Base-by-base conservation (phyloP, 495 filamentous ascomycete genomes). In the Terfezia claveryi region DNA sequence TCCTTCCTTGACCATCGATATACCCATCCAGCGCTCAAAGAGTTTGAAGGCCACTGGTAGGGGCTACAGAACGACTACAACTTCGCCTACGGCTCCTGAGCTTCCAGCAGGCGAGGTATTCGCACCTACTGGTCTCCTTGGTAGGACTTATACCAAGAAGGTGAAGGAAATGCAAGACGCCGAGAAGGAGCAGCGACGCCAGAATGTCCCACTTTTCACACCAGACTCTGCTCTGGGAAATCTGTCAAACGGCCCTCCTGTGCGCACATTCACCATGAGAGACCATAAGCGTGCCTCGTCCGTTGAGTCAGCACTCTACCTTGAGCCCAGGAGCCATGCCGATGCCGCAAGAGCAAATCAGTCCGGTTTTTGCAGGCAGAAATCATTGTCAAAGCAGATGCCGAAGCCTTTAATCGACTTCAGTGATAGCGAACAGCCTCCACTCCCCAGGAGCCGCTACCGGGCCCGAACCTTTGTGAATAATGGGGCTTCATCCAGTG, bases 121-220 rank as follows among this genome's bases (percentile, higher is more conserved):
- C 38, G 51, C 61, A n/a, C 61, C 63, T 4, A 60, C 60, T 8
- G 63, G 63, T 12, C 63, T 66, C 51, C 27, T 66, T 6, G 63
- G 63, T 20, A 51, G 50, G 50, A 51, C 50, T 12, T 51, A 51
- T 32, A 51, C 50, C 16, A 6, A 51, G 23, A 51, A 51, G 50
- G 23, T 51, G 11, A 51, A 51, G 16, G 50, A 51, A 27, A 51
- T 51, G 50, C 16, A 51, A 20, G 41, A 46, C 41, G 50, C n/a
- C n/a, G 50, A 51, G 11, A 20, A 51, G n/a, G 50, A 51, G 50
- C 16, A 51, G 50, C 50, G 50, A 23, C 23, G 50, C 6, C 14
- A 51, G 12, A 20, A 14, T 20, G 14, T 20, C 41, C 41, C 50
- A 4, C 16, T 32, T 27, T 51, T 51, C 50, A 23, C 50, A 27